Evolutionary conservation across 192 early-diverging fungal species (phyloP).

Genomic region (Podila clonocystis): DNA sequence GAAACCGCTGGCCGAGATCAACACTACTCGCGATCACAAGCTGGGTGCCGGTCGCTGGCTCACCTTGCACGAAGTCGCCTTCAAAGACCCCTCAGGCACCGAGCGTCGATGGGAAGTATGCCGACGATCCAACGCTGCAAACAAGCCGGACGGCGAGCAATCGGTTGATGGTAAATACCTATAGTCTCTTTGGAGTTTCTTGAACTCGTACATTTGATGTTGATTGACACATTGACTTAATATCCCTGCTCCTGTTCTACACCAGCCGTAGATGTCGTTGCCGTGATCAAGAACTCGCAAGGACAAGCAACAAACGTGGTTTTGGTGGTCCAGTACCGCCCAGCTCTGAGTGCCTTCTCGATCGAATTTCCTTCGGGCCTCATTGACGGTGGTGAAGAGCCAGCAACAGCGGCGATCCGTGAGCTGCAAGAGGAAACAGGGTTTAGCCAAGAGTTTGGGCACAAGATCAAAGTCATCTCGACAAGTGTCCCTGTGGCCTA

Average conservation of each 20-base stretch:
- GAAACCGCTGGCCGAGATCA: slow-evolving; percentile 12
- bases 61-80: slow-evolving; percentile 50
- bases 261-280: slow-evolving; percentile 59
- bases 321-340: slow-evolving; percentile 59
- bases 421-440: slow-evolving; percentile 63
- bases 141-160: background rate
- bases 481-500: slow-evolving; percentile 47
- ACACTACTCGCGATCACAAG: slow-evolving; percentile 9
- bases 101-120: slow-evolving; percentile 48
- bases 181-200: background rate
- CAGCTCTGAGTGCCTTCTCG: slow-evolving; percentile 50
- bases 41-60: slow-evolving; percentile 50
- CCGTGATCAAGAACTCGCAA: slow-evolving; percentile 29
- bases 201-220: background rate
- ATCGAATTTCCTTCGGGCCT: slow-evolving; percentile 63
- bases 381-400: slow-evolving; percentile 52
- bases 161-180: background rate
- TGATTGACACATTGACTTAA: no score
- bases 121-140: slow-evolving; percentile 13
- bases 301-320: slow-evolving; percentile 41
- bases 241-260: background rate
- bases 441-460: slow-evolving; percentile 30
- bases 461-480: slow-evolving; percentile 19
- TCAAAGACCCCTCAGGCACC: slow-evolving; percentile 44
- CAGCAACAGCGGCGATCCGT: slow-evolving; percentile 49